Evolutionary conservation across 2,329 filamentous ascomycete genomes (phyloP).

Genomic region (Diplodia scrobiculata): DNA sequence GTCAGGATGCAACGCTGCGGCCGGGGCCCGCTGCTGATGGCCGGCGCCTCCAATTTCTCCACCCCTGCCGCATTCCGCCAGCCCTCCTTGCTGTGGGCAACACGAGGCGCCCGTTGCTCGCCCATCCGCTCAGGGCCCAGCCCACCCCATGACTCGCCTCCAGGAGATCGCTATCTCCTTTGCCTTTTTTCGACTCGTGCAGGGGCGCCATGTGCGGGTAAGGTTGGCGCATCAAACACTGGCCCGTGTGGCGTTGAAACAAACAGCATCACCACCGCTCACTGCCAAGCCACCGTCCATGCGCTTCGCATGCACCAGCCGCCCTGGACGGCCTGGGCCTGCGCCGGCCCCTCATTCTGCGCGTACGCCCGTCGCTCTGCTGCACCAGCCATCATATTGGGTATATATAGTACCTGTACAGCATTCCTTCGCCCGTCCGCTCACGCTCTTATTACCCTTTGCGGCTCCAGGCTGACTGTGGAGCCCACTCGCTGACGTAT

Average conservation of each 20-base stretch:
- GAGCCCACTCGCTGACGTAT: conserved; percentile 12
- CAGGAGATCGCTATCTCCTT: conserved; percentile 18
- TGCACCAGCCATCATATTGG: not conserved
- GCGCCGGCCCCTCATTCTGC: conserved; percentile 19
- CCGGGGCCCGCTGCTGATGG: not conserved
- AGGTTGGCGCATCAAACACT: conserved; percentile 22
- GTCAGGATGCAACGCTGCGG: conserved; percentile 22
- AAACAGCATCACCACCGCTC: conserved; percentile 3
- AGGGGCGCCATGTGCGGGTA: conserved; percentile 21
- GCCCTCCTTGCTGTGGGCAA: not conserved
- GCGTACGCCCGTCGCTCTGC: not conserved
- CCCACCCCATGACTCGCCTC: not conserved
- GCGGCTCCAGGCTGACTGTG: conserved; percentile 12
- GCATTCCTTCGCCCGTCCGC: conserved; percentile 1
- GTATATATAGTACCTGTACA: conserved; percentile 14
- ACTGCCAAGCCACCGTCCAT: conserved; percentile 19
- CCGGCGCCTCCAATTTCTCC: conserved; percentile 6
- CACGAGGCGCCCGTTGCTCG: not conserved
- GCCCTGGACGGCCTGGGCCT: not conserved
- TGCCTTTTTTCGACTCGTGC: not conserved
- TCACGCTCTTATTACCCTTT: conserved; percentile 6
- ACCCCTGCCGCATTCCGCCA: conserved; percentile 11
- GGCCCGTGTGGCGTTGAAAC: conserved; percentile 9
- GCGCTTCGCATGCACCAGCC: not conserved
- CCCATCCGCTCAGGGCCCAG: not conserved